Base-by-base conservation (phyloP, 179 eudicot species). In the Carnegiea gigantea region DNA sequence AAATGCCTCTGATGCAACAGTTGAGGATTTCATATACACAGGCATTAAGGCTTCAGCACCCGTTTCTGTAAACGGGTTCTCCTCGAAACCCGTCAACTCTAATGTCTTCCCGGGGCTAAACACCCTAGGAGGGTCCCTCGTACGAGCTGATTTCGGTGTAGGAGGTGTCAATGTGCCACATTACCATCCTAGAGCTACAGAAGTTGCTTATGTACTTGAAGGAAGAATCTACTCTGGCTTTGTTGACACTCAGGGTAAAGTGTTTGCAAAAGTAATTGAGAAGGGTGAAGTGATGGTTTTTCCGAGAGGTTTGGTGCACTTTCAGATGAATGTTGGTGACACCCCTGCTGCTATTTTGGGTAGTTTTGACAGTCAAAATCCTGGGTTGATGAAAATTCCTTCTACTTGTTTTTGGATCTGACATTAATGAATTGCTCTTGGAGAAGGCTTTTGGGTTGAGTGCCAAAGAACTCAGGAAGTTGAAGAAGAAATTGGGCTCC, bases 211-310 rank as follows among this genome's bases (percentile, higher is more conserved):
- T 23, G 95, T 90, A 49, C 73, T 92, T 0, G 92, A 91, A 49
- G 97, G 97, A 2, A 89, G 36, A 74, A 48, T 93, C 15, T 93
- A 93, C 78, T 91, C 93, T 0, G 97, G 97, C 0, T 89, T 93
- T 48, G 90, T 93, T 1, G 97, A 92, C 80, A 82, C 94, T 18
- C 77, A 74, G 11, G 93, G 93, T 17, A 81, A 80, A 48, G 82
- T 92, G 21, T 92, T 86, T 71, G 96, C 96, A 0, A 92, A 87
- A 60, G 91, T 92, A 60, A 70, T 93, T 15, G 90, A 89, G 81
- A 90, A 91, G 64, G 98, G 98, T 14, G 98, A 93, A 65, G 90
- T 92, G 9, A 92, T 93, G 98, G 94, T 93, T 74, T 93, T 93
- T 72, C 98, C 98, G 1, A 92, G 82, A 83, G 97, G 97, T 6